Evolutionary conservation across 768 basidiomycete species (phyloP), one percentile per base, ranked within the genome.

Genomic region (Panaeolus cyanescens): DNA sequence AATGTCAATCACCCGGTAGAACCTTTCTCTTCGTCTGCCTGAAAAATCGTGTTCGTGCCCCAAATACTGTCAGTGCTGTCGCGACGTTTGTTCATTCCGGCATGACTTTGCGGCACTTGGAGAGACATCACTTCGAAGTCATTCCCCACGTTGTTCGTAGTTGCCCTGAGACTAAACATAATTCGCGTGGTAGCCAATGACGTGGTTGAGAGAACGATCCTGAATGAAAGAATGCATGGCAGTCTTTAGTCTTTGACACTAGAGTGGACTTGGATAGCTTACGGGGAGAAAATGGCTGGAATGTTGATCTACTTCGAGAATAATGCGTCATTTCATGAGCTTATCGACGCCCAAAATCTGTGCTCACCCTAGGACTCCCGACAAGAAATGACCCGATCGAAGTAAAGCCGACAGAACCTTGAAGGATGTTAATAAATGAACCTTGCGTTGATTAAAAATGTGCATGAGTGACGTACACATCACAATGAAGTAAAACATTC

Each of bases 401-500:
- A 40, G 71, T 73, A 36, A 78, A 72, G 30, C 64, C 66, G 13
- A 78, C 68, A 12, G 75, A 72, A 31, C 69, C 77, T 79, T 42
- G 4, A 10, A 33, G 20, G 20, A 50, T 59, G 25, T 25, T 13
- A 17, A 55, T 13, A 45, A 53, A 53, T 32, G 42, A 39, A 17
- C 31, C 13, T 42, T 42, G 10, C 22, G 7, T 22, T 28, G 0
- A 50, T 5, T 28, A 9, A 42, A 50, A 28, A 20, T 50, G 19
- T 12, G 45, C 17, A 28, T 19, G 19, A 19, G 8, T 6, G 34
- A 60, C 58, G 17, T 62, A 65, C 78, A 70, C 32, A 79, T 74
- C 12, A 79, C 76, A 5, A 80, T 71, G 31, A 78, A 69, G 62
- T 78, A 80, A 56, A 79, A 79, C 37, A 78, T 69, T 20, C 79